Percentiles rank a stretch among this genome's conserved stretches.
Conservation (phyloP, 2,329 filamentous ascomycete species). For the Fusarium incarnatum region DNA sequence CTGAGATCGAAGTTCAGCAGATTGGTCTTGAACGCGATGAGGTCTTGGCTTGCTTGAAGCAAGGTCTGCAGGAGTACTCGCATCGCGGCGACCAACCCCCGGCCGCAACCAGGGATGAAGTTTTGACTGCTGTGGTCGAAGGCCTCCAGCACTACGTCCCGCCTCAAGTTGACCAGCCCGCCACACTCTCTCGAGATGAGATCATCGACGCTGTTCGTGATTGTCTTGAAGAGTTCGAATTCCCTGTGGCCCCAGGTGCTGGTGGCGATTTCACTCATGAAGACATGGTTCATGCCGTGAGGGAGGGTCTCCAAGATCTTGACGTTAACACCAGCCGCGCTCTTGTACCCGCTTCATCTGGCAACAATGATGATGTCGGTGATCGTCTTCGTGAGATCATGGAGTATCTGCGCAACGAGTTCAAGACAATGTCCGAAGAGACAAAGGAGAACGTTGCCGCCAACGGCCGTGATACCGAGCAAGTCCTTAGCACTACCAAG, state of each 20-base stretch:
- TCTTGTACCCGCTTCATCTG: conserved; percentile 53
- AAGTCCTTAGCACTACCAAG: conserved; percentile 87
- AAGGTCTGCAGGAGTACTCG: conserved; percentile 83
- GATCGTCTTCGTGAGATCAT: conserved; percentile 73
- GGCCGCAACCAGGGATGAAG: conserved; percentile 82
- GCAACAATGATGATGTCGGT: conserved; percentile 63
- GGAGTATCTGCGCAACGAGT: conserved; percentile 68
- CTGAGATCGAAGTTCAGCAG: conserved; percentile 90
- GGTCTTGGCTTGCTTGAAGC: conserved; percentile 84
- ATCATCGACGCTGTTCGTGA: conserved; percentile 86
- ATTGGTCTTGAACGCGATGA: conserved; percentile 92
- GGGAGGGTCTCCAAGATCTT: conserved; percentile 66
- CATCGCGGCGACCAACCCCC: conserved; percentile 63
- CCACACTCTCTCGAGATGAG: conserved; percentile 81
- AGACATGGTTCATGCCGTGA: conserved; percentile 73
- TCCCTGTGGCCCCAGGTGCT: conserved; percentile 70
- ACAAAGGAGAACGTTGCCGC: conserved; percentile 83
- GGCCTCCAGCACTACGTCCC: conserved; percentile 84
- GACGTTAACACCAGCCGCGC: conserved; percentile 58
- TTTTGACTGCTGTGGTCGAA: conserved; percentile 86
- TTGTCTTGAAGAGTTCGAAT: conserved; percentile 87
- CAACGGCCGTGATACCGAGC: conserved; percentile 84
- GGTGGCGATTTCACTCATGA: conserved; percentile 66
- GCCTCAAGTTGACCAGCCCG: conserved; percentile 76
- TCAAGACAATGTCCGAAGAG: conserved; percentile 70